phyloP scores from a whole-genome alignment of 768 basidiomycete species.

The Kwoniella bestiolae region DNA sequence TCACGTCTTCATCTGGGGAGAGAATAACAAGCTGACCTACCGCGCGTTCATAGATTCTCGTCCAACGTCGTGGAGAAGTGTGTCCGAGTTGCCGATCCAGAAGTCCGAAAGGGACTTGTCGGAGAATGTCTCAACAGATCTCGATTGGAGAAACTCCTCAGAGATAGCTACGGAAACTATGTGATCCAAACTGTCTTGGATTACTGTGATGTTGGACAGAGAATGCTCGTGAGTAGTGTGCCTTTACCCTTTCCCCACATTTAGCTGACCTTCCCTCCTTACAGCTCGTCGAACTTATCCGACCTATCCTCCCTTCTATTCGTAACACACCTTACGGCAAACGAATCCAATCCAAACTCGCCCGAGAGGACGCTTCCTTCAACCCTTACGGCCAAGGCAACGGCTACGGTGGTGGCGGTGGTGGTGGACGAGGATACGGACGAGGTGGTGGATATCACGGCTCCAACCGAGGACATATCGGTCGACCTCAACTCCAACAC shows the following conservation, averaged over 20 bases:
- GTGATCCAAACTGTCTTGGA: slow-evolving; percentile 96
- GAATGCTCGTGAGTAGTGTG: slow-evolving; percentile 64
- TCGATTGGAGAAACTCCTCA: slow-evolving; percentile 89
- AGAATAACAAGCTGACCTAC: background rate
- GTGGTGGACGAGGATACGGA: slow-evolving; percentile 32
- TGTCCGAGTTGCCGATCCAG: slow-evolving; percentile 94
- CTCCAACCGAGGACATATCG: slow-evolving; percentile 44
- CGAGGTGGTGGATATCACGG: slow-evolving; percentile 32
- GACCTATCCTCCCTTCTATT: slow-evolving; percentile 96
- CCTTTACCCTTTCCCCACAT: background rate
- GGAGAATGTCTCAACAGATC: slow-evolving; percentile 93
- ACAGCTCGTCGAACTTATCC: slow-evolving; percentile 89
- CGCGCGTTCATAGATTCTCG: slow-evolving; percentile 66
- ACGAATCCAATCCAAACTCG: slow-evolving; percentile 97
- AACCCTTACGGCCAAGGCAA: slow-evolving; percentile 34
- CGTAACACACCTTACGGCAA: slow-evolving; percentile 99
- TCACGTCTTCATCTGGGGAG: background rate
- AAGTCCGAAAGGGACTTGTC: slow-evolving; percentile 89
- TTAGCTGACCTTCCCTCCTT: background rate
- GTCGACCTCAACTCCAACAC: slow-evolving; percentile 57
- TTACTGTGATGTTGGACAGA: slow-evolving; percentile 93
- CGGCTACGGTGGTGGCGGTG: slow-evolving; percentile 34
- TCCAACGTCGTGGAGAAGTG: slow-evolving; percentile 98
- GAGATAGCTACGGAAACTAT: slow-evolving; percentile 96
- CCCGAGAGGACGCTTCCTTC: slow-evolving; percentile 77